Evolutionary conservation across 225 moss, liverwort and hornwort species (phyloP).

Genomic region (Ulota crispa): DNA sequence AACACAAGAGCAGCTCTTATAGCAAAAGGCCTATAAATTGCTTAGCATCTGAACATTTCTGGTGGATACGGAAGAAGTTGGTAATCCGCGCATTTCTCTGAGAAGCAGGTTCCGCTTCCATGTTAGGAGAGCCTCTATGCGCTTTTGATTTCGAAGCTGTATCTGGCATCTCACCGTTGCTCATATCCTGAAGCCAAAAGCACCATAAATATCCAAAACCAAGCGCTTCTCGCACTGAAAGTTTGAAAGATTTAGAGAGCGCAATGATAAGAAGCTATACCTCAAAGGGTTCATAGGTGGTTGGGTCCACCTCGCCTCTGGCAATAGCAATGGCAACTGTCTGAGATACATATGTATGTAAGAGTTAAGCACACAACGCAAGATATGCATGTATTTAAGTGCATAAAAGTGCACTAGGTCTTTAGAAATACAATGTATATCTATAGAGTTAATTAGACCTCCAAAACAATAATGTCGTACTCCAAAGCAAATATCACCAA

Average conservation of each 20-base stretch:
- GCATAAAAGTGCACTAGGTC: not conserved
- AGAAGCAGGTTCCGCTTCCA: constrained; percentile 34
- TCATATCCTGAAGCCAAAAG: constrained; percentile 40
- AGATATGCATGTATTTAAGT: not conserved
- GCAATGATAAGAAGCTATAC: constrained; percentile 38
- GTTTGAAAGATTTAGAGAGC: not conserved
- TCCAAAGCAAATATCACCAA: not conserved
- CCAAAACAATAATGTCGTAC: not conserved
- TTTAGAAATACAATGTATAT: not conserved
- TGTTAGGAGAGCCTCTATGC: constrained; percentile 13
- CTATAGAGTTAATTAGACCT: not conserved
- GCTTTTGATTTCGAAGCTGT: constrained; percentile 21
- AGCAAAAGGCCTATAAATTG: not conserved
- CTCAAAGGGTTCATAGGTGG: constrained; percentile 71
- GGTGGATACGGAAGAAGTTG: constrained; percentile 86
- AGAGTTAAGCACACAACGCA: constrained; percentile 48
- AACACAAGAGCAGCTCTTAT: not conserved
- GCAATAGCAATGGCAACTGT: constrained; percentile 69
- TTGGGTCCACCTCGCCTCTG: constrained; percentile 84
- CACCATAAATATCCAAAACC: constrained; percentile 9
- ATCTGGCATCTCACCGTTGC: constrained; percentile 15
- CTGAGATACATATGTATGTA: constrained; percentile 64
- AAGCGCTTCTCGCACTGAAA: not conserved
- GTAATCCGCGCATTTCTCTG: constrained; percentile 59
- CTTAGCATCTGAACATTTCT: not conserved